Conservation (phyloP, 805 yeast species). For the Candida sithepensis region DNA sequence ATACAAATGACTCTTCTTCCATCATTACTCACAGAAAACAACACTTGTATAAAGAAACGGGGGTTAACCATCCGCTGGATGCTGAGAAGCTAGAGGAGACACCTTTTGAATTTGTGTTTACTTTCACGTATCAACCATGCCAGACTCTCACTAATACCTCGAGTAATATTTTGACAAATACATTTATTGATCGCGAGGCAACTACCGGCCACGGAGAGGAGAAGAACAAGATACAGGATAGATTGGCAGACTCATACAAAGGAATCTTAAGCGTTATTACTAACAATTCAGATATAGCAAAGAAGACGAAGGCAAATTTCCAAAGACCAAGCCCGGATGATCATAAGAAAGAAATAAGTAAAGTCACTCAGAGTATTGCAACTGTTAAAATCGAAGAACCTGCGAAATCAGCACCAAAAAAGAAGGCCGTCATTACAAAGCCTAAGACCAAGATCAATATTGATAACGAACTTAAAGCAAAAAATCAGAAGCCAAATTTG, state of each 20-base stretch:
- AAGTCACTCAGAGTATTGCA: constrained; percentile 23
- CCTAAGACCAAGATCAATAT: constrained; percentile 44
- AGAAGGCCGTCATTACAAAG: constrained; percentile 27
- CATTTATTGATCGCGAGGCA: constrained; percentile 1
- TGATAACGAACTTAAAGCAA: constrained; percentile 33
- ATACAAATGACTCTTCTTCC: background rate
- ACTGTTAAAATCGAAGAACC: constrained; percentile 18
- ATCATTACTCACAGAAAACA: background rate
- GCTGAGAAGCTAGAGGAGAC: background rate
- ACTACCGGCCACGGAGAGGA: background rate
- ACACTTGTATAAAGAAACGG: background rate
- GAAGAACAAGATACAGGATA: constrained; percentile 6
- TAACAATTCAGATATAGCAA: constrained; percentile 37
- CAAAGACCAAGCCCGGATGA: constrained; percentile 83
- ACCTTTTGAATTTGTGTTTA: constrained; percentile 9
- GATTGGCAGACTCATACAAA: constrained; percentile 4
- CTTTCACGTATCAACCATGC: constrained; percentile 2
- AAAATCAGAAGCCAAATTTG: constrained; percentile 47
- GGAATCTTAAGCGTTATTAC: constrained; percentile 27
- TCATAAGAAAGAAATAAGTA: constrained; percentile 19
- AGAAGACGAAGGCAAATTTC: constrained; percentile 51
- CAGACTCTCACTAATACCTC: constrained; percentile 7
- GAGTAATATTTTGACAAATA: constrained; percentile 9
- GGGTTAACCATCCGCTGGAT: background rate
- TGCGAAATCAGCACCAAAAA: constrained; percentile 5